Percentiles rank a stretch among this genome's conserved stretches.
These are phyloP conservation scores for Globisporangium irregulare DNA, from an alignment of 352 stramenopile species.

Conservation along the genomic window DNA sequence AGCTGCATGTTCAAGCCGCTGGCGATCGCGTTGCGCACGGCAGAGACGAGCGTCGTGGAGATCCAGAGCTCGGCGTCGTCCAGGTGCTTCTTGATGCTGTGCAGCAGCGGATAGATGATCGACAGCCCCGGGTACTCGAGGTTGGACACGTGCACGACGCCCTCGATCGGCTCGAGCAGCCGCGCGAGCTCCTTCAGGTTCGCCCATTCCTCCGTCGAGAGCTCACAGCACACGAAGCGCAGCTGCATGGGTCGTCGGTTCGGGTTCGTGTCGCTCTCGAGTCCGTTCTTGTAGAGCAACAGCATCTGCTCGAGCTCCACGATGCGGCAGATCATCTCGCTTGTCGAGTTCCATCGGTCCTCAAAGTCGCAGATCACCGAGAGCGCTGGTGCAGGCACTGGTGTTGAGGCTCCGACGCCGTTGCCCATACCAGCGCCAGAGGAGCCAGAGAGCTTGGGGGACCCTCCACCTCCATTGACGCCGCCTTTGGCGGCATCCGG, in stretches of 20 bases:
- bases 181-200: conserved; percentile 66
- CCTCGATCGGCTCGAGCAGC: conserved; percentile 64
- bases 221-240: conserved; percentile 71
- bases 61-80: conserved; percentile 62
- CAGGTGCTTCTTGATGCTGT: conserved; percentile 73
- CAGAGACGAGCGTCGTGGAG: conserved; percentile 52
- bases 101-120: conserved; percentile 63
- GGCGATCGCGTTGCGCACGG: conserved; percentile 58
- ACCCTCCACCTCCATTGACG: neutral
- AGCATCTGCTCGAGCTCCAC: conserved; percentile 75
- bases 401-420: neutral
- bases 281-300: conserved; percentile 68
- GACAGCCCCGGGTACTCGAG: conserved; percentile 69
- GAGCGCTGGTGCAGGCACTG: conserved; percentile 26
- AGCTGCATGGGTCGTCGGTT: conserved; percentile 72
- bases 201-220: conserved; percentile 63
- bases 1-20: conserved; percentile 46
- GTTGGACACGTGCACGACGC: conserved; percentile 59
- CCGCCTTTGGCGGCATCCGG: conserved; percentile 7
- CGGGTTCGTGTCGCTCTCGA: conserved; percentile 71
- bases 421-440: neutral
- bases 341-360: conserved; percentile 73
- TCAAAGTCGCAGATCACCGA: conserved; percentile 82
- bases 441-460: conserved; percentile 6
- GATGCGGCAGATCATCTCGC: conserved; percentile 77